Conservation (phyloP, 2,329 filamentous ascomycete genomes). For the Cytospora paraplurivora region DNA sequence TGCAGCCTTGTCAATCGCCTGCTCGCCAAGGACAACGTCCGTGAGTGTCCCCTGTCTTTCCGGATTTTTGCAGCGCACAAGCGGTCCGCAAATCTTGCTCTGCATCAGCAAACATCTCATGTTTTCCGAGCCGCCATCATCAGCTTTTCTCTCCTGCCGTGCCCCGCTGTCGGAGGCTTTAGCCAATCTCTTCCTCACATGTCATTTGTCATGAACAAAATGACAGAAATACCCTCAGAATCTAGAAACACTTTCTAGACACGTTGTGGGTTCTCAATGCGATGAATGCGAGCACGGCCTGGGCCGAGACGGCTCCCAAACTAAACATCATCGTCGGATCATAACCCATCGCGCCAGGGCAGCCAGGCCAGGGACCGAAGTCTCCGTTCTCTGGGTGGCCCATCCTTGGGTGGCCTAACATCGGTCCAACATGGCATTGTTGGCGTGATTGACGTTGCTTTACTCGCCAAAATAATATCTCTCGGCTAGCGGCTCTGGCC, state of each 20-base stretch:
- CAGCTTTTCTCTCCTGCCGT: slow-evolving; percentile 7
- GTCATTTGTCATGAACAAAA: background rate
- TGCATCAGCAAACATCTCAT: slow-evolving; percentile 24
- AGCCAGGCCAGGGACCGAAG: background rate
- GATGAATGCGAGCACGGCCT: slow-evolving; percentile 18
- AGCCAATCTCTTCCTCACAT: background rate
- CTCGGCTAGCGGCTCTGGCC: slow-evolving; percentile 18
- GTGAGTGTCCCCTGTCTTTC: background rate
- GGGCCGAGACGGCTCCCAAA: slow-evolving; percentile 17
- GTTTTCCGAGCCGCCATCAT: slow-evolving; percentile 24
- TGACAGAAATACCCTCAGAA: slow-evolving; percentile 16
- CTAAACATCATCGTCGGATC: slow-evolving; percentile 23
- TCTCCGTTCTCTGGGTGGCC: slow-evolving; percentile 15
- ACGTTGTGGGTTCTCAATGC: slow-evolving; percentile 12
- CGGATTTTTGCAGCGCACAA: background rate
- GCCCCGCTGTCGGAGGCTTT: slow-evolving; percentile 29
- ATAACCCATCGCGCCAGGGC: slow-evolving; percentile 22
- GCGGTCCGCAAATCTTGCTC: slow-evolving; percentile 1
- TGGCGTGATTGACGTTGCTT: slow-evolving; percentile 29
- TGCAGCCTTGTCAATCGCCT: background rate
- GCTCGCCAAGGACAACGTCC: slow-evolving; percentile 18
- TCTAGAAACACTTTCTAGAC: slow-evolving; percentile 12
- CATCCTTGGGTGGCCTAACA: slow-evolving; percentile 3
- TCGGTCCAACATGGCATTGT: slow-evolving; percentile 23
- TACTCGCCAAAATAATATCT: slow-evolving; percentile 26